Evolutionary conservation across 495 filamentous ascomycete species (phyloP).

Genomic region (Penicillium herquei): DNA sequence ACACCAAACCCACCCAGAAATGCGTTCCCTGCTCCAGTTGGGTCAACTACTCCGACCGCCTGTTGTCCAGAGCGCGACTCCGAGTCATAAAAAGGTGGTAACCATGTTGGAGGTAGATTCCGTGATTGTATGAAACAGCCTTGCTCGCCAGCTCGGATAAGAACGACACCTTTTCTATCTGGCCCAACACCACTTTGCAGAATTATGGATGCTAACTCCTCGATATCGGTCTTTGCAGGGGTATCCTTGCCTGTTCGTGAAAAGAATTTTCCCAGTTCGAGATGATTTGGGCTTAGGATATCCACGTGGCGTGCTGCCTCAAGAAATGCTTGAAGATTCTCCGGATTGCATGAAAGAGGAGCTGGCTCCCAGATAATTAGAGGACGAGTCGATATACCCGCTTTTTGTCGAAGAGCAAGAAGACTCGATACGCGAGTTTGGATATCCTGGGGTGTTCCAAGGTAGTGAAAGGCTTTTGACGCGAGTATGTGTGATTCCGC

Average conservation of each 20-base stretch:
- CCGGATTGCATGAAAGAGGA: slow-evolving; percentile 25
- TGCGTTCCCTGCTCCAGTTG: slow-evolving; percentile 38
- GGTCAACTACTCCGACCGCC: slow-evolving; percentile 23
- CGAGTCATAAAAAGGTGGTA: slow-evolving; percentile 29
- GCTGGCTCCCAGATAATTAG: slow-evolving; percentile 40
- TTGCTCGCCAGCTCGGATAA: slow-evolving; percentile 34
- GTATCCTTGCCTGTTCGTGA: slow-evolving; percentile 1
- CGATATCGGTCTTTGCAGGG: slow-evolving; percentile 17
- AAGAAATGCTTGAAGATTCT: slow-evolving; percentile 22
- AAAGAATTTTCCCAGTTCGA: slow-evolving; percentile 29
- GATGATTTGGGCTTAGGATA: slow-evolving; percentile 39
- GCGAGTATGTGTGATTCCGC: slow-evolving; percentile 6
- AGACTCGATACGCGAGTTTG: slow-evolving; percentile 7
- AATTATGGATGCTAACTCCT: slow-evolving; percentile 19
- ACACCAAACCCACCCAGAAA: slow-evolving; percentile 36
- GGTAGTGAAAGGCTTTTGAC: slow-evolving; percentile 65
- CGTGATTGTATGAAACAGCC: slow-evolving; percentile 25
- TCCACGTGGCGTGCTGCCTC: slow-evolving; percentile 24
- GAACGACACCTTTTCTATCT: slow-evolving; percentile 13
- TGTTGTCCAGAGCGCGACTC: neutral
- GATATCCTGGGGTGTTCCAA: slow-evolving; percentile 61
- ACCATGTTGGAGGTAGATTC: slow-evolving; percentile 17
- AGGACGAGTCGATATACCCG: slow-evolving; percentile 16
- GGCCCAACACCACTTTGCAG: slow-evolving; percentile 23
- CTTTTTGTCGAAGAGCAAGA: slow-evolving; percentile 9